Percentiles rank a stretch among this genome's conserved stretches.
Conservation (phyloP, 257 asterid species). For the Linaria vulgaris region DNA sequence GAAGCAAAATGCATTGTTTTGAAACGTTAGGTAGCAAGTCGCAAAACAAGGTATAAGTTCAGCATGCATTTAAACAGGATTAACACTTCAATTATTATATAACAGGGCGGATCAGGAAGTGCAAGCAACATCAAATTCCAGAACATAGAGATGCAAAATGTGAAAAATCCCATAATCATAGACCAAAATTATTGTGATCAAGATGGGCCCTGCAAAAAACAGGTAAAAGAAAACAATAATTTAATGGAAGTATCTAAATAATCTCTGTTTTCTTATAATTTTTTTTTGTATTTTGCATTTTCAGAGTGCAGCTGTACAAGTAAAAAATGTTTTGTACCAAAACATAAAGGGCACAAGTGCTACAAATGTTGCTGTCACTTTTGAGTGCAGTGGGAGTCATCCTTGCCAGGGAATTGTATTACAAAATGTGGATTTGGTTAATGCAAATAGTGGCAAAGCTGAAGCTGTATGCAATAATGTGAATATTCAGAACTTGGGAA, state of each 20-base stretch:
- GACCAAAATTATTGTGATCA: constrained; percentile 82
- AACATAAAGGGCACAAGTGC: constrained; percentile 74
- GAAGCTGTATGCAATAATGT: constrained; percentile 60
- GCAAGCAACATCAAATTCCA: constrained; percentile 73
- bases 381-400: constrained; percentile 52
- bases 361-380: constrained; percentile 44
- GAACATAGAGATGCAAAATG: constrained; percentile 60
- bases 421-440: constrained; percentile 49
- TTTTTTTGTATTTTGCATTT: too few species aligned
- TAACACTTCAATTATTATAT: background rate
- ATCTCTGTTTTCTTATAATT: too few species aligned
- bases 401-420: constrained; percentile 66
- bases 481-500: constrained; percentile 29
- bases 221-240: constrained; percentile 31
- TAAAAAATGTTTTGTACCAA: constrained; percentile 50
- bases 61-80: too few species aligned
- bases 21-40: too few species aligned
- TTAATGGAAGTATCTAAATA: too few species aligned
- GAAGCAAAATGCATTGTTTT: too few species aligned
- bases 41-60: too few species aligned
- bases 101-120: constrained; percentile 86
- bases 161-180: constrained; percentile 70
- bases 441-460: constrained; percentile 30
- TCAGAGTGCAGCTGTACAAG: constrained; percentile 63
- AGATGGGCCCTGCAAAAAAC: constrained; percentile 50